Evolutionary conservation across 192 early-diverging fungal genomes (phyloP), one percentile per base, ranked within the genome.

Genomic region (Backusella parvicylindrica): DNA sequence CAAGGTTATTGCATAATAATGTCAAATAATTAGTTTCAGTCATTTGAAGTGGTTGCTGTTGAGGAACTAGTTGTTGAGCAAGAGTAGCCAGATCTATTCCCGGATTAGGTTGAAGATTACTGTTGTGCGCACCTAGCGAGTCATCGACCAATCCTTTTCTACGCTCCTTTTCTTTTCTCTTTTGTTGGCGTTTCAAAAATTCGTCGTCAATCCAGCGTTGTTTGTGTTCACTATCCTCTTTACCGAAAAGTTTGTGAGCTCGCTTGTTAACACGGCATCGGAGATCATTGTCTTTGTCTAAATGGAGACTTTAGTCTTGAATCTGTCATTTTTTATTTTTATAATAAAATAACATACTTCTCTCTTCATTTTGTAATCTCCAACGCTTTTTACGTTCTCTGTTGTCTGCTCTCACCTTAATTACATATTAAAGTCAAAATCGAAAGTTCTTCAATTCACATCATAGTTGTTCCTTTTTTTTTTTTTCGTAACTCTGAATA

Each of bases 211-310:
- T 84, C 92, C 92, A 93, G 31, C 83, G 79, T 9, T 79, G 78
- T 78, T 93, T 93, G 60, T 81, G 84, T 8, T 83, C 85, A 28
- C 86, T 87, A 9, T 85, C 70, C 4, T 74, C 77, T 31, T 85
- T 85, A 26, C 92, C 92, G 81, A 91, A 89, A 18, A 91, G 75
- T 64, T 90, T 88, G 79, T 88, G 90, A 4, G 92, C 92, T 1
- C 92, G 85, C 85, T 91, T 93, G 73, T 89, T 91, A 37, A 93
- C 92, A 36, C 92, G 88, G 77, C 92, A 93, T 18, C 92, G 84
- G 40, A 93, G 76, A 73, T 93, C 92, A 79, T 93, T 93, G 83
- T 93, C 92, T 75, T 93, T 93, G 79, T 93, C 87, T 88, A 70
- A 43, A 31, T 50, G 33, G 13, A 26, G 9, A 15, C 13, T 28